These are phyloP conservation scores for Sideroxylon spinosum DNA, from an alignment of 179 eudicot genomes.

Conservation along the genomic window DNA sequence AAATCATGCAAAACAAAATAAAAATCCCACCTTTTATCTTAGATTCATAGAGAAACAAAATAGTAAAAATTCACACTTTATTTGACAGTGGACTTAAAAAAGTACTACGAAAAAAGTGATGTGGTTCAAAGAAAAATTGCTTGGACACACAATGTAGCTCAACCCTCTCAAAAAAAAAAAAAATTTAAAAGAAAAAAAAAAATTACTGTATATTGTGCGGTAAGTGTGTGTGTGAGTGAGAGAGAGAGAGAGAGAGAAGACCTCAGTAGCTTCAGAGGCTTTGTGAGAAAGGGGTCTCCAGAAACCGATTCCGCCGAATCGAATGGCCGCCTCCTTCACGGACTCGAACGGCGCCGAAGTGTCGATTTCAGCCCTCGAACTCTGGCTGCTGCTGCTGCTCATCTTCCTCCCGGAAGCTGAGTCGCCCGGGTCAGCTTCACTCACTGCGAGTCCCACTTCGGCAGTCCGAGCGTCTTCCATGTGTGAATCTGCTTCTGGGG, in stretches of 20 bases:
- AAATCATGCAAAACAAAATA: not conserved
- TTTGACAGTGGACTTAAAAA: not conserved
- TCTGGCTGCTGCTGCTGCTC: not conserved
- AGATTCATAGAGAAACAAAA: not conserved
- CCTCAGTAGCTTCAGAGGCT: slow-evolving; percentile 18
- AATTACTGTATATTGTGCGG: not conserved
- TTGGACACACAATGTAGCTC: not conserved
- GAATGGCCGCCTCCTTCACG: slow-evolving; percentile 80
- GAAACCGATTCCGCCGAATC: slow-evolving; percentile 86
- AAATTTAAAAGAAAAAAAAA: not conserved
- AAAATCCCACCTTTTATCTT: not conserved
- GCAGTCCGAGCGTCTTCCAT: not conserved
- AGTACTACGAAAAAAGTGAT: not conserved
- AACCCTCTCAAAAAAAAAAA: not conserved
- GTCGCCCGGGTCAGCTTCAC: slow-evolving; percentile 1
- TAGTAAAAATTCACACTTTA: not conserved
- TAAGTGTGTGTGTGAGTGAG: too few relatives aligned
- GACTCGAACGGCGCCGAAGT: slow-evolving; percentile 97
- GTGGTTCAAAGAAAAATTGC: not conserved
- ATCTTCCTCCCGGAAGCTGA: slow-evolving; percentile 18
- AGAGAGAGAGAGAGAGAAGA: not conserved
- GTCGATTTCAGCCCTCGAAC: slow-evolving; percentile 63
- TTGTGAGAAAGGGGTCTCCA: slow-evolving; percentile 62
- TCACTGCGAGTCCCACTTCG: not conserved
- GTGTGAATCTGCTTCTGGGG: slow-evolving; percentile 11